These are phyloP conservation scores for Graphium sp. DNA, from an alignment of 2,329 filamentous ascomycete species.

Conservation along the genomic window DNA sequence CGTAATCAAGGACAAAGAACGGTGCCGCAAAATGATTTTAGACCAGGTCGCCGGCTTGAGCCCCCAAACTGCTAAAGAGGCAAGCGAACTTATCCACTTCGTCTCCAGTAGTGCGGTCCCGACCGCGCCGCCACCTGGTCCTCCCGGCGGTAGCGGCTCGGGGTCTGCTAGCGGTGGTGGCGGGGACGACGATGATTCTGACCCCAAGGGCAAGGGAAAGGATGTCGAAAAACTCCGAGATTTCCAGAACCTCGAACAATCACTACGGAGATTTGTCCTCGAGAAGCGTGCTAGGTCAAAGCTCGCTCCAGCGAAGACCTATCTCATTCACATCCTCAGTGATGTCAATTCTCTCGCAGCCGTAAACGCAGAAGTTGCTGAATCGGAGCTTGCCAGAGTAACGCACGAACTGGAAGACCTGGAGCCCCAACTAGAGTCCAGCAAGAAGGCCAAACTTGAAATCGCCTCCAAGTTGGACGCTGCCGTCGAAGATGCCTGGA, in stretches of 20 bases:
- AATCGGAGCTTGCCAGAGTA: slow-evolving; percentile 71
- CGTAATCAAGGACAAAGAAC: slow-evolving; percentile 76
- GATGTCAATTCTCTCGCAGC: slow-evolving; percentile 70
- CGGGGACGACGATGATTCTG: slow-evolving; percentile 36
- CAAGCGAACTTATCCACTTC: slow-evolving; percentile 86
- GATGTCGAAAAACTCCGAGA: slow-evolving; percentile 77
- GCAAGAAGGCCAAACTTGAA: slow-evolving; percentile 62
- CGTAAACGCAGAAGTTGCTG: slow-evolving; percentile 77
- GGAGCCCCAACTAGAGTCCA: slow-evolving; percentile 72
- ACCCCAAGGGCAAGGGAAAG: slow-evolving; percentile 65
- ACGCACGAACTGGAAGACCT: slow-evolving; percentile 64
- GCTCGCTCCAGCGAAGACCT: slow-evolving; percentile 86
- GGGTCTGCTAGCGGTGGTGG: slow-evolving; percentile 32
- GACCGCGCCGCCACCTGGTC: slow-evolving; percentile 42
- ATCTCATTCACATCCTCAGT: slow-evolving; percentile 80
- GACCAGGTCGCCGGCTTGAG: slow-evolving; percentile 82
- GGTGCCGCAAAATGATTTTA: slow-evolving; percentile 83
- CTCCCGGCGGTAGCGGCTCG: slow-evolving; percentile 34
- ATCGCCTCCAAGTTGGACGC: slow-evolving; percentile 68
- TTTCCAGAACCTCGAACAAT: slow-evolving; percentile 79
- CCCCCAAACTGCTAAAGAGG: slow-evolving; percentile 83
- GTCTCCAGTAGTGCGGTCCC: slow-evolving; percentile 95
- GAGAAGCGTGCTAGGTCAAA: slow-evolving; percentile 94
- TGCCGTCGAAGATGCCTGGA: slow-evolving; percentile 71
- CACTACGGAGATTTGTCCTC: slow-evolving; percentile 79